Base-by-base conservation (phyloP, 1,139 yeast genomes). In the Yamadazyma aaseri region DNA sequence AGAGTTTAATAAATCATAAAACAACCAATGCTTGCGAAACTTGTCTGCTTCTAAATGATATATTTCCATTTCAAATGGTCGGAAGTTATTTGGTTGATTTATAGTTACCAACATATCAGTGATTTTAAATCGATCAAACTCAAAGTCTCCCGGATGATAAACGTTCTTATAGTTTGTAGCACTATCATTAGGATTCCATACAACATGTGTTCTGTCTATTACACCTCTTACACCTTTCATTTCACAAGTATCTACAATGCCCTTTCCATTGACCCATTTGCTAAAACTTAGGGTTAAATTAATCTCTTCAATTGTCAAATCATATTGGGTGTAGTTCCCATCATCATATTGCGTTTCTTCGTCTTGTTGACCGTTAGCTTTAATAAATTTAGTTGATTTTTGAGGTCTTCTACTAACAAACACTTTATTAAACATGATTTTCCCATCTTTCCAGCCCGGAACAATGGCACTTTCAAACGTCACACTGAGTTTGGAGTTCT, bases 301-400 rank as follows among this genome's bases (percentile, higher is more conserved):
- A 6, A 90, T 83, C 42, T 85, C 86, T 43, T 90, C 96, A 16
- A 92, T 83, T 0, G 95, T 86, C 24, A 92, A 58, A 57, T 92
- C 98, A 56, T 84, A 92, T 53, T 92, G 98, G 0, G 98, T 90
- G 55, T 90, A 92, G 56, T 92, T 92, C 1, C 97, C 97, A 53
- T 87, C 95, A 48, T 90, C 65, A 16, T 64, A 55, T 10, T 47
- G 70, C 18, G 56, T 58, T 9, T 47, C 53, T 6, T 40, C 40
- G 7, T 30, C 17, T 8, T 34, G 35, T 9, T 27, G 12, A 13
- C 28, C 26, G 7, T 30, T 15, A 2, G 92, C 92, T 47, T 86
- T 84, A 20, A 67, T 68, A 46, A 82, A 79, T 35, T 55, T 71
- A 54, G 66, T 62, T 13, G 64, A 55, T 23, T 64, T 61, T 42